A percentile compares a stretch with the other conserved stretches of the same genome.
These are phyloP conservation scores for Tolypocladium pustulatum DNA, from an alignment of 2,329 filamentous ascomycete species.

Conservation along the genomic window DNA sequence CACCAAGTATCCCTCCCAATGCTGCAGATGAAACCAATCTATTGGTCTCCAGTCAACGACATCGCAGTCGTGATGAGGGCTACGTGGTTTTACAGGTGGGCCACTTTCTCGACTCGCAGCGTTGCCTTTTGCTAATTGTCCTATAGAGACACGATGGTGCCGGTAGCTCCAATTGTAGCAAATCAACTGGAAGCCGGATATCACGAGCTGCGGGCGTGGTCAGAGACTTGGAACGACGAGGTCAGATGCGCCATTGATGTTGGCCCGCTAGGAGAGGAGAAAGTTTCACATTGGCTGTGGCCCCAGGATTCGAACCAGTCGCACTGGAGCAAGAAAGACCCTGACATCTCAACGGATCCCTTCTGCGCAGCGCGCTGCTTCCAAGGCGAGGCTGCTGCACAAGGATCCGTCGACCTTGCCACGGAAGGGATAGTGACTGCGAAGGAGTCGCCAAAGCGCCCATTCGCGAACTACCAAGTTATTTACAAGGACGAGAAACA, in stretches of 20 bases:
- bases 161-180: constrained; percentile 73
- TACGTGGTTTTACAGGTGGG: constrained; percentile 87
- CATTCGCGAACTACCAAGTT: constrained; percentile 68
- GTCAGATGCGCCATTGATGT: constrained; percentile 83
- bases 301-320: constrained; percentile 37
- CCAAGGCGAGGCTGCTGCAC: constrained; percentile 45
- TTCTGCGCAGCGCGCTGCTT: constrained; percentile 52
- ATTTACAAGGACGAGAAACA: constrained; percentile 70
- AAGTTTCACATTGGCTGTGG: constrained; percentile 78
- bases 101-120: background rate
- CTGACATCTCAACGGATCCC: constrained; percentile 39
- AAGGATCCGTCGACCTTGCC: constrained; percentile 34
- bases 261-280: constrained; percentile 81
- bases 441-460: constrained; percentile 35
- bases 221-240: constrained; percentile 86
- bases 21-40: constrained; percentile 88
- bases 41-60: constrained; percentile 93
- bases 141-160: constrained; percentile 69
- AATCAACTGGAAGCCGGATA: constrained; percentile 93
- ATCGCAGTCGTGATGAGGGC: constrained; percentile 71
- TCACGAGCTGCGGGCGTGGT: constrained; percentile 75
- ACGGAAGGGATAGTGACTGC: constrained; percentile 20
- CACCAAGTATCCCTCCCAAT: constrained; percentile 79
- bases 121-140: constrained; percentile 8
- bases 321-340: constrained; percentile 17